Evolutionary conservation across 768 basidiomycete species (phyloP), one percentile per base, ranked within the genome.

Genomic region (Podaxis sp.): DNA sequence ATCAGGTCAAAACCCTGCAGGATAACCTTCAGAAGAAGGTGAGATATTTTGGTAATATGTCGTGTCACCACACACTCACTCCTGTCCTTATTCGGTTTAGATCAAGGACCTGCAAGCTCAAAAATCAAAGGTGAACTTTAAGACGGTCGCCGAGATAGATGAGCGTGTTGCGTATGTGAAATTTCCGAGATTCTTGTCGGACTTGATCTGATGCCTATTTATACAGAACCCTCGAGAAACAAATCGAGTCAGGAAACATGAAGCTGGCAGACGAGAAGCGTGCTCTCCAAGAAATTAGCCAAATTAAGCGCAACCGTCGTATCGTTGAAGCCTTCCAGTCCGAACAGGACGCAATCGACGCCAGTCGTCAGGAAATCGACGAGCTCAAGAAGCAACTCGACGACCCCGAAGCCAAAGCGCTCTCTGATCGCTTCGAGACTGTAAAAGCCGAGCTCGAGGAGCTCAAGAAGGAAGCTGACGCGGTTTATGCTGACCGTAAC

Each of bases 211-310:
- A 46, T 43, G 61, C 41, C 65, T 59, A 66, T 62, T 64, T 65
- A 61, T 36, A 52, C 69, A 96, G 94, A 68, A 80, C 88, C 64
- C 79, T 97, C 63, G 93, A 98, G 55, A 89, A 85, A 70, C 91
- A 94, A 72, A 88, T 99, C 57, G 96, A 98, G 71, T 93, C 93
- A 4, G 96, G 96, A 25, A 85, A 69, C 63, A 82, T 99, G 83
- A 97, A 93, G 72, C 82, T 98, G 63, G 94, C 88, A 27, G 96
- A 97, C 61, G 97, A 99, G 76, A 98, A 97, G 77, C 89, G 94
- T 56, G 92, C 95, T 4, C 82, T 99, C n/a, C 83, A 85, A 66
- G 96, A 98, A 68, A 96, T 99, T 64, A 85, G 82, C 64, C 81
- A 82, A 49, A 77, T 81, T 65, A 92, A 85, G 70, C 89, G 93